These are phyloP conservation scores for Biscutella laevigata DNA, from an alignment of 441 rosid genomes.

Conservation along the genomic window DNA sequence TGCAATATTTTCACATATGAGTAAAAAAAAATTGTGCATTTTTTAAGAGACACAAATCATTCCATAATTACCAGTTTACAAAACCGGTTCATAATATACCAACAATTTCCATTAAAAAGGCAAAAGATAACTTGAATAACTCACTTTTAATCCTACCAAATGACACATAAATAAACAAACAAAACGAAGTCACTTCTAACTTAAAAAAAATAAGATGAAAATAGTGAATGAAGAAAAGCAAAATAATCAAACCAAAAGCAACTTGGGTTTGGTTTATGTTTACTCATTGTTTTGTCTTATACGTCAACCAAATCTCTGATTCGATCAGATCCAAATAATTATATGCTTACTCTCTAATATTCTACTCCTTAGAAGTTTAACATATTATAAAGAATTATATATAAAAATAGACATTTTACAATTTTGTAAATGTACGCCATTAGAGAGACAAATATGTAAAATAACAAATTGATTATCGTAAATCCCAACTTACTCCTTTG, in stretches of 20 bases:
- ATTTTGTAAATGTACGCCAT: conserved; percentile 23
- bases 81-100: too few relatives aligned
- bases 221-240: neutral
- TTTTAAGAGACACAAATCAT: too few relatives aligned
- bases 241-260: conserved; percentile 23
- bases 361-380: neutral
- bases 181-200: neutral
- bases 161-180: neutral
- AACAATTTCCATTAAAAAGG: too few relatives aligned
- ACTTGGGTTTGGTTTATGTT: conserved; percentile 29
- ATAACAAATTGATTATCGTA: conserved; percentile 1
- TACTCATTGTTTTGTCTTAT: conserved; percentile 29
- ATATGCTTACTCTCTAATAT: conserved; percentile 5
- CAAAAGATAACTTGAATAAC: neutral
- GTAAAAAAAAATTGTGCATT: too few relatives aligned
- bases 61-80: too few relatives aligned
- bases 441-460: conserved; percentile 21
- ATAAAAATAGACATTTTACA: neutral
- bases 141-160: neutral
- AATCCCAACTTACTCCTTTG: conserved; percentile 11
- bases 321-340: conserved; percentile 16
- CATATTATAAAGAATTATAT: neutral
- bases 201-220: neutral
- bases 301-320: conserved; percentile 23
- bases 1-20: too few relatives aligned